Conservation (phyloP, 75 land plant species). For the Larix kaempferi region DNA sequence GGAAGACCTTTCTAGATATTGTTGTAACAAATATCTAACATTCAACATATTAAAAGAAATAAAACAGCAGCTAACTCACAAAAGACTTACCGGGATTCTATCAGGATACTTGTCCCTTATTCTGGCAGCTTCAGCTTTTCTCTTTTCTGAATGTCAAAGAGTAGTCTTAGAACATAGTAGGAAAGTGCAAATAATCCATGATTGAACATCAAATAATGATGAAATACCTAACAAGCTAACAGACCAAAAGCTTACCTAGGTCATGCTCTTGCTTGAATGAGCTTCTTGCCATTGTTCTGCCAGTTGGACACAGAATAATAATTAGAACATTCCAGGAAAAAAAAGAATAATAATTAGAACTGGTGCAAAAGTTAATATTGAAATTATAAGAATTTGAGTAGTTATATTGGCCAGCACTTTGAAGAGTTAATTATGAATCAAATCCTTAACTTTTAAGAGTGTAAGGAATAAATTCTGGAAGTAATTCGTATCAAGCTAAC, state of each 20-base stretch:
- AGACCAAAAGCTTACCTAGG: conserved; percentile 25
- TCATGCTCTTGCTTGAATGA: conserved; percentile 65
- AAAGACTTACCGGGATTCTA: conserved; percentile 23
- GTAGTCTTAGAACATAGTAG: neutral
- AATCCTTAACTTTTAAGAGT: neutral
- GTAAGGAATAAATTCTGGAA: neutral
- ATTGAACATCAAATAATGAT: neutral
- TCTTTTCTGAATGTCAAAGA: conserved; percentile 19
- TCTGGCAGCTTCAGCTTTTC: conserved; percentile 33
- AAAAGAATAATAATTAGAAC: neutral
- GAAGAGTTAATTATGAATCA: neutral
- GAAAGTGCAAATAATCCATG: neutral
- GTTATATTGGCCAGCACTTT: neutral
- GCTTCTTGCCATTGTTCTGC: conserved; percentile 42
- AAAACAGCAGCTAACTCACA: neutral
- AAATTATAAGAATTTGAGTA: neutral
- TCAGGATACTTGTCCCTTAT: conserved; percentile 39
- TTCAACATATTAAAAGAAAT: neutral
- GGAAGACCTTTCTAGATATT: neutral
- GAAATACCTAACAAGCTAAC: neutral
- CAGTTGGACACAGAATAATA: neutral
- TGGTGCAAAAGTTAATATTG: too few relatives aligned
- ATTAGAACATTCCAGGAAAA: too few relatives aligned
- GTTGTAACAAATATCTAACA: neutral
- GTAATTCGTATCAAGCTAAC: neutral